Base-by-base conservation (phyloP, 2,329 filamentous ascomycete species). In the Colletotrichum sp. region DNA sequence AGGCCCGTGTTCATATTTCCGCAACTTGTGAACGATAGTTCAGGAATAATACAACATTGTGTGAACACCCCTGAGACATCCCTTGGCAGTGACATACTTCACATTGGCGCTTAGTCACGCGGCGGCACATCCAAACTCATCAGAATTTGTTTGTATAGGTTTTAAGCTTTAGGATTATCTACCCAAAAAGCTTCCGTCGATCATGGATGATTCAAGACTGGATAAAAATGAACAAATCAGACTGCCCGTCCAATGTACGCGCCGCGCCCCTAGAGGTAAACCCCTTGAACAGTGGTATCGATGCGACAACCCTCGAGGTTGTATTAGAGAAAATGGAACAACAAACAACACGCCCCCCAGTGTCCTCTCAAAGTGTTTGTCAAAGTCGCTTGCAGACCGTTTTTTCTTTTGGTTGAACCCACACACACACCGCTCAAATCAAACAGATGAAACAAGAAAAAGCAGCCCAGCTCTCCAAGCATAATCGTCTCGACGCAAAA, bases 151-250 rank as follows among this genome's bases (percentile, higher is more conserved):
- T 39, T 24, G 13, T 57, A 21, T 71, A 71, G 24, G 24, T 21
- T 73, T 72, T 69, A 76, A 59, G 70, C 71, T 76, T 75, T 76
- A 69, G 60, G 28, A 76, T 76, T 74, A 76, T 63, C 64, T 48
- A 36, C 28, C 48, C 65, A 34, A 64, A 72, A 67, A 39, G 36
- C 69, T 72, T 34, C 55, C 63, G 10, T 59, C 21, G n/a, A 18
- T 34, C 67, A 70, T 39, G 26, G 21, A 28, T 52, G 26, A 30
- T 52, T 18, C 43, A 32, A 36, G 34, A 28, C 59, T n/a, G 12
- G 43, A 36, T 7, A 28, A 15, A 55, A 55, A 15, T n/a, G 28
- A 34, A 52, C 34, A 67, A 26, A 43, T 39, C 24, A 71, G 52
- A 55, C 43, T 70, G 30, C 57, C 36, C 57, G 59, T 74, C 59